Base-by-base conservation (phyloP, 2,329 filamentous ascomycete species). In the Talaromyces rugulosus region DNA sequence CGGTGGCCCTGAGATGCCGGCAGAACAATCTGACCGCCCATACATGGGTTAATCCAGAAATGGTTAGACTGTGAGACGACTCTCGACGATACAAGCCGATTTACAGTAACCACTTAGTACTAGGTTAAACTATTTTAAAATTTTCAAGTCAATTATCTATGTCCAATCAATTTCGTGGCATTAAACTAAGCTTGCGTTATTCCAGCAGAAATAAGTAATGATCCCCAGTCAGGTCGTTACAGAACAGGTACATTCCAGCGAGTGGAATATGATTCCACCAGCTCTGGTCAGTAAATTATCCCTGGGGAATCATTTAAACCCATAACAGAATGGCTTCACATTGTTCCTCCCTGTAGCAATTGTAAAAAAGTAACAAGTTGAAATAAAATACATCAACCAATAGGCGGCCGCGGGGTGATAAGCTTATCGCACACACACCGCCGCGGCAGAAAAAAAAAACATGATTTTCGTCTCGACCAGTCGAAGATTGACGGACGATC, bases 401-500 rank as follows among this genome's bases (percentile, higher is more conserved):
- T 47, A 47, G 18, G 18, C 44, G 44, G 44, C 18, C 18, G 44
- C 44, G 44, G 44, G 44, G 44, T 47, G 40, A 51, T n/a, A 61
- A 54, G 56, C 55, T 51, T 58, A 60, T 64, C 65, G 62, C 64
- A 66, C 66, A 65, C 64, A 66, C 64, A 63, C 61, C 62, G 62
- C 66, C 67, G 67, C 55, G 69, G 67, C 71, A 73, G 66, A 74
- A 74, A 74, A 69, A 70, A 66, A 61, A 63, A 61, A 63, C 68
- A 53, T 31, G 30, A 30, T 53, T 53, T 53, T 28, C 50, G 50
- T 18, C n/a, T 16, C 18, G 50, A 23, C 16, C 58, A 40, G 18
- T 34, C n/a, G 27, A 7, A 36, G 18, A 51, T 40, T 14, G 14
- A 0, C 11, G 8, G 3, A 53, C 58, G 34, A 58, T 44, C 30